These are phyloP conservation scores for Plantago lanceolata DNA, from an alignment of 305 asterid species.

Conservation along the genomic window DNA sequence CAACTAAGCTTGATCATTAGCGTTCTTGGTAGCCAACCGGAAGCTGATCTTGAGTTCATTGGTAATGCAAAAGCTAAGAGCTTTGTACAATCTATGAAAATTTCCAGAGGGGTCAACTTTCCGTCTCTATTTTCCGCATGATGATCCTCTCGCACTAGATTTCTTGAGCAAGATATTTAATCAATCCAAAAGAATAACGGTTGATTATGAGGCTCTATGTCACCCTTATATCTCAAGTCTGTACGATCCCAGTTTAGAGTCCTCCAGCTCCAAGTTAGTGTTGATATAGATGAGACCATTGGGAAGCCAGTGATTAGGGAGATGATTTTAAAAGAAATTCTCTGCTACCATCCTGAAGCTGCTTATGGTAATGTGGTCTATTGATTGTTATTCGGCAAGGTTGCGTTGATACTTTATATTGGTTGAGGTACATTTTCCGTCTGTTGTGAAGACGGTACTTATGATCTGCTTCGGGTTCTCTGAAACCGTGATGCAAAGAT, in stretches of 20 bases:
- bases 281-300: conserved; percentile 40
- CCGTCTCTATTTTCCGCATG: conserved; percentile 35
- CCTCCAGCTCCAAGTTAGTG: conserved; percentile 38
- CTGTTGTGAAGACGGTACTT: not conserved
- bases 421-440: not conserved
- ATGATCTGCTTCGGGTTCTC: not conserved
- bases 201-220: conserved; percentile 38
- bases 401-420: not conserved
- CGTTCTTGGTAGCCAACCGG: conserved; percentile 41
- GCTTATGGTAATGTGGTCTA: conserved; percentile 24
- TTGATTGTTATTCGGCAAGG: conserved; percentile 3
- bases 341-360: conserved; percentile 43
- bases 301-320: conserved; percentile 41
- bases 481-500: conserved; percentile 3
- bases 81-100: conserved; percentile 27
- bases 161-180: conserved; percentile 44
- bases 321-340: conserved; percentile 52
- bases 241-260: conserved; percentile 34
- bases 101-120: conserved; percentile 28
- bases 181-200: conserved; percentile 45
- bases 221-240: conserved; percentile 45
- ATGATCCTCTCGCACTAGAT: conserved; percentile 44
- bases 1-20: conserved; percentile 44
- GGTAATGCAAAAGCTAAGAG: conserved; percentile 36
- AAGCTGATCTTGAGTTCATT: conserved; percentile 38